These are phyloP conservation scores for Ochetophila trinervis DNA, from an alignment of 306 rosid species.

Conservation along the genomic window DNA sequence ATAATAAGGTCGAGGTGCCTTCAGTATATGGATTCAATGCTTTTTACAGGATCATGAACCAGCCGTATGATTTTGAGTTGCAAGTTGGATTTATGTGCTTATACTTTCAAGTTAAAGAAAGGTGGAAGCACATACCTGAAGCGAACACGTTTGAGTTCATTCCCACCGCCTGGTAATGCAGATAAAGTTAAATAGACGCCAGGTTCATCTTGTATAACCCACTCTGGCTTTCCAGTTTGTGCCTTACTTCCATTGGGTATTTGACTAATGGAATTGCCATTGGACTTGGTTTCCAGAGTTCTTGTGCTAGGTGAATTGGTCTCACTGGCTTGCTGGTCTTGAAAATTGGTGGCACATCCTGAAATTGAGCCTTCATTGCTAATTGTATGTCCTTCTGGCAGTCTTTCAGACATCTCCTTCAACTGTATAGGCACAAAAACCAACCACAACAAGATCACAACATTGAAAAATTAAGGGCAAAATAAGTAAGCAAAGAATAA, in stretches of 20 bases:
- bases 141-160: conserved; percentile 87
- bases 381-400: conserved; percentile 51
- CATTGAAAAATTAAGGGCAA: conserved; percentile 1
- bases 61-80: too few relatives aligned
- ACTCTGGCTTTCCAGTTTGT: conserved; percentile 55
- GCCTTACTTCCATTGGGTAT: conserved; percentile 45
- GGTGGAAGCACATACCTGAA: conserved; percentile 65
- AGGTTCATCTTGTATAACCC: conserved; percentile 88
- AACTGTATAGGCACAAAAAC: conserved; percentile 45
- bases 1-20: background rate
- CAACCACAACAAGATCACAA: conserved; percentile 33
- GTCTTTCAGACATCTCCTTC: conserved; percentile 62
- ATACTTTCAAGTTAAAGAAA: background rate
- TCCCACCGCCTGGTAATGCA: conserved; percentile 59
- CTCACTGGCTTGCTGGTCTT: conserved; percentile 43
- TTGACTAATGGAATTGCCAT: conserved; percentile 38
- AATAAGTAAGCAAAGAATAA: too few relatives aligned
- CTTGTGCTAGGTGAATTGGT: conserved; percentile 32
- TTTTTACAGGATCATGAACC: background rate
- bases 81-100: conserved; percentile 5
- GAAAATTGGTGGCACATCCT: conserved; percentile 32
- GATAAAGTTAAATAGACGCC: conserved; percentile 81
- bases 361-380: conserved; percentile 32
- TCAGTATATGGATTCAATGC: background rate
- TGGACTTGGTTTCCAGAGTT: conserved; percentile 40